Conservation (phyloP, 495 filamentous ascomycete species). For the Talaromyces liani region DNA sequence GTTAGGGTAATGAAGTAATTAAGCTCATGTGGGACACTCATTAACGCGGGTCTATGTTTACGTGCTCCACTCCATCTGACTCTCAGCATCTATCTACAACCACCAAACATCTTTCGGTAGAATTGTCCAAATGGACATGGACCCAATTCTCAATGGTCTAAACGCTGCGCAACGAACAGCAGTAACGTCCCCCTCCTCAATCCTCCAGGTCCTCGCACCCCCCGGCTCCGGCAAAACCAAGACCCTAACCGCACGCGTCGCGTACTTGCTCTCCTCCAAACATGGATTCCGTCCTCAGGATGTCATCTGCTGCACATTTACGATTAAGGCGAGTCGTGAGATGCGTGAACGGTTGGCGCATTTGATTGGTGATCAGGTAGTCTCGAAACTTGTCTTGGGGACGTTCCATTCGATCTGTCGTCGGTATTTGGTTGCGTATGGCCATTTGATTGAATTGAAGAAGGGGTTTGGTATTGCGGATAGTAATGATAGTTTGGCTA, state of each 20-base stretch:
- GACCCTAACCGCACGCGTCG: slow-evolving; percentile 88
- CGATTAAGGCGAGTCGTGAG: slow-evolving; percentile 91
- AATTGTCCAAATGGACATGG: slow-evolving; percentile 17
- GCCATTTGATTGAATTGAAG: slow-evolving; percentile 71
- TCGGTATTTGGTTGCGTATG: slow-evolving; percentile 79
- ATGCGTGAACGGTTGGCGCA: slow-evolving; percentile 85
- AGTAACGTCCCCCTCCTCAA: slow-evolving; percentile 68
- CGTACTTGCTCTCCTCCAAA: slow-evolving; percentile 69
- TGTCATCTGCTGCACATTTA: slow-evolving; percentile 96
- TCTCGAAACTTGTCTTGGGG: slow-evolving; percentile 75
- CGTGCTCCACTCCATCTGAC: background rate
- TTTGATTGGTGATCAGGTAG: slow-evolving; percentile 68
- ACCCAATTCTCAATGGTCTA: slow-evolving; percentile 62
- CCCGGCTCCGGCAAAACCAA: slow-evolving; percentile 92
- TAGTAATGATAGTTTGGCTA: slow-evolving; percentile 65
- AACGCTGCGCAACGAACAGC: slow-evolving; percentile 81
- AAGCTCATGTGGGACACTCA: background rate
- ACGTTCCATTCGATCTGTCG: slow-evolving; percentile 95
- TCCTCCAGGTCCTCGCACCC: slow-evolving; percentile 86
- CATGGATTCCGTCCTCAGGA: slow-evolving; percentile 77
- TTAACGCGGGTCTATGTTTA: background rate
- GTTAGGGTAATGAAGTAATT: background rate
- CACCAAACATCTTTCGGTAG: background rate
- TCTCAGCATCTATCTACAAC: background rate
- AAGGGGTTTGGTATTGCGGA: slow-evolving; percentile 94